Percentiles rank a stretch among this genome's conserved stretches.
phyloP scores from a whole-genome alignment of 176 grass and related monocot genomes.

The Otatea glauca region DNA sequence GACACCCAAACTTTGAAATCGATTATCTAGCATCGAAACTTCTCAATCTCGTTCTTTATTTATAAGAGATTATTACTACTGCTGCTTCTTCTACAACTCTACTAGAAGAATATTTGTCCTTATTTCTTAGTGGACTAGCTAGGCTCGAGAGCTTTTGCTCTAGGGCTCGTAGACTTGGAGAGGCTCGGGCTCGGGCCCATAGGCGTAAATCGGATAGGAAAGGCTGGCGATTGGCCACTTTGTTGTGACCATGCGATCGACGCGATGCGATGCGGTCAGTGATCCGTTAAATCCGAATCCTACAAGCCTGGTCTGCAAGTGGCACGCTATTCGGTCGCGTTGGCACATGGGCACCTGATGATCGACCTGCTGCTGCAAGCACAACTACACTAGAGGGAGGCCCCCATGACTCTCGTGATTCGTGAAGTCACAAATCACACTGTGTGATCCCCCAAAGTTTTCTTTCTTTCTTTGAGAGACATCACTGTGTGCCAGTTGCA shows the following conservation, averaged over 20 bases:
- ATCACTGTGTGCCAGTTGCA: not conserved
- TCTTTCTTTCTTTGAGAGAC: not conserved
- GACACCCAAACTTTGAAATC: too few relatives aligned
- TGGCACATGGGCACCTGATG: constrained; percentile 4
- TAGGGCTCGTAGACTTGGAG: not conserved
- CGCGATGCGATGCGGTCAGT: constrained; percentile 30
- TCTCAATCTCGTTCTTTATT: too few relatives aligned
- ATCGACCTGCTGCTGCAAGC: not conserved
- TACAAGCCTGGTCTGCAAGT: constrained; percentile 33
- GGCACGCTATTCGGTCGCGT: not conserved
- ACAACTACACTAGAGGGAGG: not conserved
- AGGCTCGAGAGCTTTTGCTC: not conserved
- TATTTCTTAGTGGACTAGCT: too few relatives aligned
- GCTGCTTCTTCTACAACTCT: too few relatives aligned
- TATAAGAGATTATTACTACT: too few relatives aligned
- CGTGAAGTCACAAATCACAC: not conserved
- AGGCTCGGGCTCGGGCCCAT: not conserved
- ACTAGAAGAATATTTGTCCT: too few relatives aligned
- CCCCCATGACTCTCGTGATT: not conserved
- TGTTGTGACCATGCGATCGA: constrained; percentile 35
- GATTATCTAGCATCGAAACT: too few relatives aligned
- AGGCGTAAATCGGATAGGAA: constrained; percentile 2
- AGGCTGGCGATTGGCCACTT: not conserved
- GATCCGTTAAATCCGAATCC: constrained; percentile 38
- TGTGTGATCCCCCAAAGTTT: not conserved